Base-by-base conservation (phyloP, 495 filamentous ascomycete species). In the Penicillium odoratum region DNA sequence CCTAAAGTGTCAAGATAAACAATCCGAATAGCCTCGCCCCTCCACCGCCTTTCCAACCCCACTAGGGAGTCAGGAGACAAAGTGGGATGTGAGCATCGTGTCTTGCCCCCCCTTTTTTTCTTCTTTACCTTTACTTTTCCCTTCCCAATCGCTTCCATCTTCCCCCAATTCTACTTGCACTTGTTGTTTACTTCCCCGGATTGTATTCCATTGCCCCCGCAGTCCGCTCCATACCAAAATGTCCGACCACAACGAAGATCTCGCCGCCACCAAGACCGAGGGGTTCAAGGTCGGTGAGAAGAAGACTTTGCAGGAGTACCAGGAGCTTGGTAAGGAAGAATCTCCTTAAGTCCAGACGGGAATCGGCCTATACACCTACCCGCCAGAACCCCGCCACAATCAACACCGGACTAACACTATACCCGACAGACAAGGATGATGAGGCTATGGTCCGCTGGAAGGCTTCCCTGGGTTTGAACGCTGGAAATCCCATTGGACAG, bases 201-300 rank as follows among this genome's bases (percentile, higher is more conserved):
- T 58, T 31, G 21, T 4, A 33, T 40, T 26, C 25, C 9, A 51
- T 46, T 48, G 33, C 18, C 42, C 25, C 52, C 46, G 21, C 53
- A 21, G 21, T 21, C 21, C 21, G 21, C 38, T 50, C 50, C 44
- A 57, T 49, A 26, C 61, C 67, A 78, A 66, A 69, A 95, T 95
- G 92, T 75, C 88, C 53, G 83, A 85, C 62, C 76, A 85, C 53
- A 73, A 84, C 64, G 88, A 97, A 49, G 94, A 98, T 63, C 85
- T 97, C 58, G 72, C 86, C 63, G 90, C 93, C 68, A 86, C 91
- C 77, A 82, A 84, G 71, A 96, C 91, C 57, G 86, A 92, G 78
- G 93, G 94, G 64, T 98, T 95, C 87, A 97, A 94, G 83, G 87
- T 97, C 62, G 92, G 92, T 62, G 91, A 97, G 83, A 96, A 97